Percentiles rank a stretch among this genome's conserved stretches.
Conservation (phyloP, 2,329 filamentous ascomycete species). For the Arthroderma sp. region DNA sequence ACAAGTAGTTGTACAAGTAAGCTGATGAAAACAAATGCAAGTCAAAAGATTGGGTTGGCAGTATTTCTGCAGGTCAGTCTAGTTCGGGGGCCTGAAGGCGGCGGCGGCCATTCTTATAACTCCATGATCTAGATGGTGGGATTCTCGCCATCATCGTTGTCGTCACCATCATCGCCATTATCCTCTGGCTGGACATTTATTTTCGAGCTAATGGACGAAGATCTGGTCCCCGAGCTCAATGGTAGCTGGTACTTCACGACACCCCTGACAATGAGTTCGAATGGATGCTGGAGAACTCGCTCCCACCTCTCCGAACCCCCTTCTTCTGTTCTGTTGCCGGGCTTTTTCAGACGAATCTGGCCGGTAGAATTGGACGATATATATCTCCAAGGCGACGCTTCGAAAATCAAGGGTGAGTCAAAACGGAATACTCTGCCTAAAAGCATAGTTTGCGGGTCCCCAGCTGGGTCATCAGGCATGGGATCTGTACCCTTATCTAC, state of each 20-base stretch:
- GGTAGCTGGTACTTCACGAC: slow-evolving; percentile 70
- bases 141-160: slow-evolving; percentile 12
- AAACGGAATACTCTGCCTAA: slow-evolving; percentile 81
- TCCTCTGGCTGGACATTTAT: slow-evolving; percentile 28
- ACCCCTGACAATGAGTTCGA: slow-evolving; percentile 83
- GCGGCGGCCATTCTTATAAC: not conserved
- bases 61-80: no score
- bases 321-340: slow-evolving; percentile 74
- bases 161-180: slow-evolving; percentile 8
- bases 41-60: no score
- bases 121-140: not conserved
- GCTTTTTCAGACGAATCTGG: slow-evolving; percentile 66
- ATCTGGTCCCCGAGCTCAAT: slow-evolving; percentile 41
- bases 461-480: slow-evolving; percentile 45
- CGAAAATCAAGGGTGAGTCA: slow-evolving; percentile 77
- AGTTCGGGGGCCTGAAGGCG: no score
- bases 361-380: slow-evolving; percentile 60
- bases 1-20: no score
- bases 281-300: slow-evolving; percentile 76
- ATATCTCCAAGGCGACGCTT: slow-evolving; percentile 74
- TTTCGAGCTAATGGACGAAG: slow-evolving; percentile 34
- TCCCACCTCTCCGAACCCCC: slow-evolving; percentile 83
- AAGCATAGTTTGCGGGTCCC: slow-evolving; percentile 66
- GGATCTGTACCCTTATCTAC: slow-evolving; percentile 49
- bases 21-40: no score